Evolutionary conservation across 179 eudicot genomes (phyloP).

Genomic region (Camellia oleifera): DNA sequence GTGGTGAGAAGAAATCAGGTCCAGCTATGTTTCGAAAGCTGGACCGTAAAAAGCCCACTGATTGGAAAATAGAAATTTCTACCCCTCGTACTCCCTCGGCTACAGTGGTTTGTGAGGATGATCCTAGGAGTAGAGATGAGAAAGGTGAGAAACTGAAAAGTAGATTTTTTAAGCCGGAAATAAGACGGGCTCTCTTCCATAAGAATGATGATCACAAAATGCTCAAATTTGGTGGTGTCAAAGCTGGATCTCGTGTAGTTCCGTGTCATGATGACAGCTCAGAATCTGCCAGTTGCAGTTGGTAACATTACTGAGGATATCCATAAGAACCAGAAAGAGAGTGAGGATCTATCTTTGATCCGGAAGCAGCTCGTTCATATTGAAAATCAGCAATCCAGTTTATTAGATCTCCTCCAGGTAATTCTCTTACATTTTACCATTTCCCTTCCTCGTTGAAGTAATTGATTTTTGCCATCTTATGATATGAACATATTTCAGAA

Average conservation of each 20-base stretch:
- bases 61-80: constrained; percentile 36
- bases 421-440: background rate
- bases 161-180: constrained; percentile 32
- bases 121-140: constrained; percentile 24
- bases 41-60: constrained; percentile 52
- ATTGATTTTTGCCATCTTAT: background rate
- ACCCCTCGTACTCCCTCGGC: constrained; percentile 34
- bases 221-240: constrained; percentile 30
- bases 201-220: constrained; percentile 36
- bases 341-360: constrained; percentile 60
- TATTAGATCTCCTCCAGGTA: constrained; percentile 84
- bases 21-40: constrained; percentile 58
- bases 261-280: constrained; percentile 37
- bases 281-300: constrained; percentile 29
- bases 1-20: constrained; percentile 43
- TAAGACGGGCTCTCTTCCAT: constrained; percentile 36
- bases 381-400: constrained; percentile 78
- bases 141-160: constrained; percentile 25
- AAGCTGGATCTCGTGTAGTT: constrained; percentile 36
- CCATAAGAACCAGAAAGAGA: constrained; percentile 39
- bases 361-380: constrained; percentile 83
- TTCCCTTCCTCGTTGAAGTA: background rate
- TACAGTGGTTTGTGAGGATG: constrained; percentile 32
- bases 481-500: background rate
- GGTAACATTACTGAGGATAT: constrained; percentile 44